Base-by-base conservation (phyloP, 495 filamentous ascomycete genomes). In the Talaromyces proteolyticus region DNA sequence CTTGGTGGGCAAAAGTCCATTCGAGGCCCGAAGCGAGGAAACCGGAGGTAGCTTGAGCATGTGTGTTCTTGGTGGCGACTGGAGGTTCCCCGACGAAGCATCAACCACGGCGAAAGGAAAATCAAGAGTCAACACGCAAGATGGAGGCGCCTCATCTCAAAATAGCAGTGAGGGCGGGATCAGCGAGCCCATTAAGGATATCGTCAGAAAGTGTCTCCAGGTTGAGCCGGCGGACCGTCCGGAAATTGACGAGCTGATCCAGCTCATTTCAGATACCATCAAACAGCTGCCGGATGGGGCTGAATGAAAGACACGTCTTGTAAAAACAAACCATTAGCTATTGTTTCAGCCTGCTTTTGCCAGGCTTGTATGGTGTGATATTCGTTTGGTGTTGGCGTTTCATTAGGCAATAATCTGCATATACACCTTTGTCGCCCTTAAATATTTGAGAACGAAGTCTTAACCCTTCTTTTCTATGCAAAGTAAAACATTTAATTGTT, bases 171-270 rank as follows among this genome's bases (percentile, higher is more conserved):
- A 51, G 25, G 60, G 58, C 12, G 62, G 51, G 4, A 88, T 95
- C 51, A 89, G 84, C 53, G 86, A 89, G 39, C 70, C 75, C 1
- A 86, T 95, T 34, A 85, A 89, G 62, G 85, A 94, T 48, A 78
- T 97, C 5, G 90, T 97, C 38, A 73, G 90, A 69, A 84, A 77
- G 61, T 98, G 93, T 67, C 69, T 98, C 63, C 83, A 77, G 64
- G 90, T 98, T n/a, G 93, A 98, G 72, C 87, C 94, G 21, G 81
- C 74, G 8, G 94, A 98, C 60, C 75, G 93, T 52, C 93, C 93
- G 10, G 88, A 94, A 70, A 87, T 98, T 53, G 84, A 89, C 54
- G 86, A 95, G 73, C 62, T 98, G 69, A 95, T 95, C 59, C 69
- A 74, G 49, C 77, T 91, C 63, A 82, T 95, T 36, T 82, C 91